Base-by-base conservation (phyloP, 1,284 basidiomycete species). In the Chiua sp. region DNA sequence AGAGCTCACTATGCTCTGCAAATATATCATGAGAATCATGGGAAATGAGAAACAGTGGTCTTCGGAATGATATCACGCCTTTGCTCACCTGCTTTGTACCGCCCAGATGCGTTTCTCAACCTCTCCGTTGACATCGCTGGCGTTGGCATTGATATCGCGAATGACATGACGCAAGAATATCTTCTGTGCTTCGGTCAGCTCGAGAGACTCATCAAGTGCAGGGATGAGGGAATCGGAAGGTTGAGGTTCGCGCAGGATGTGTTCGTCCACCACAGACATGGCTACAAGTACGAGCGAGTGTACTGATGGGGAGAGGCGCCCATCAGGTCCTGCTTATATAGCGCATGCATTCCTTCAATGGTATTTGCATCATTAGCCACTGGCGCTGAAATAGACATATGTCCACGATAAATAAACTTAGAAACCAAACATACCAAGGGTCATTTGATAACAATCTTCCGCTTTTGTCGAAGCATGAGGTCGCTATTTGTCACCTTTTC, bases 181-280 rank as follows among this genome's bases (percentile, higher is more conserved):
- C 47, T 32, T 50, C 37, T 56, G 47, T 11, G 32, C 5, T n/a
- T 56, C 55, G 23, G 28, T 39, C 37, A 56, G 42, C n/a, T 22
- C 26, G n/a, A 50, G 55, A 16, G 28, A 15, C 28, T 49, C 8
- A 23, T 70, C 61, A 22, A 55, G 39, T 39, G 12, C 26, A 8
- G 33, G 54, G 39, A 49, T 42, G 35, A 55, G 28, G n/a, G 37
- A 16, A 5, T 42, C 54, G 10, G 53, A 4, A n/a, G 54, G 47
- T 26, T 30, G 54, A 7, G 28, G 33, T 39, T 55, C 54, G 22
- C 33, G 35, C 20, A 28, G 18, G 23, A 48, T 46, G 16, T 46
- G 32, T 18, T 39, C 16, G 37, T 39, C 37, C 37, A 39, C 13
- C 37, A 18, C 37, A 39, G 16, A 39, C 37, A 39, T 39, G 12